Base-by-base conservation (phyloP, 2,329 filamentous ascomycete species). In the Metarhizium brunneum region DNA sequence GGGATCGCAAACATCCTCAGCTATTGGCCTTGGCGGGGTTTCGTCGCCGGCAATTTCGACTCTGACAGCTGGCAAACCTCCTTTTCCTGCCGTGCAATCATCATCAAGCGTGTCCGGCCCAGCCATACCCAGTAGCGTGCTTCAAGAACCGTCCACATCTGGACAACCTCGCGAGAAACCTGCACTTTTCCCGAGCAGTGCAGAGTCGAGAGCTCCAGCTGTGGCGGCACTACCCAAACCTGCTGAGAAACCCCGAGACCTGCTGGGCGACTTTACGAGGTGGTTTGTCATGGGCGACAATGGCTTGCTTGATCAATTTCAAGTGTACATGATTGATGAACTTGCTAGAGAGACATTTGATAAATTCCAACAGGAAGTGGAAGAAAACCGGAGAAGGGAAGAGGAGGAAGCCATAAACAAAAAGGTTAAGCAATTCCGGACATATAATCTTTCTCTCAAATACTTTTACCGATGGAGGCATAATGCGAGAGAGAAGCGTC, bases 401-500 rank as follows among this genome's bases (percentile, higher is more conserved):
- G 78, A 81, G 60, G 78, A 82, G 45, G 73, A 74, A 18, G 62
- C 65, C 58, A 62, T 76, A 62, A 48, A 77, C 66, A 72, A 71
- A 2, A 68, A 78, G 54, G 79, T 79, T 14, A 69, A 72, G 16
- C 66, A 70, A n/a, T 81, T 78, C 60, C 73, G 77, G 42, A 62
- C 60, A 3, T 76, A 79, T 62, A 81, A 72, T 54, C 69, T 84
- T 35, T 68, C 71, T 13, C 68, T 82, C 57, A 81, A 76, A 50
- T 84, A 73, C 64, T 82, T 83, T 57, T 82, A 83, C 60, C 71
- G 71, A 18, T 84, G 81, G 81, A 77, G 74, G 51, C 65, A 76
- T 14, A 73, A 68, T 43, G 78, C 76, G 8, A 73, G 79, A 13
- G 71, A 75, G 49, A 73, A 72, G 18, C 73, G 76, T 3, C 71